phyloP scores from a whole-genome alignment of 257 asterid species.

The Gentiana straminea region DNA sequence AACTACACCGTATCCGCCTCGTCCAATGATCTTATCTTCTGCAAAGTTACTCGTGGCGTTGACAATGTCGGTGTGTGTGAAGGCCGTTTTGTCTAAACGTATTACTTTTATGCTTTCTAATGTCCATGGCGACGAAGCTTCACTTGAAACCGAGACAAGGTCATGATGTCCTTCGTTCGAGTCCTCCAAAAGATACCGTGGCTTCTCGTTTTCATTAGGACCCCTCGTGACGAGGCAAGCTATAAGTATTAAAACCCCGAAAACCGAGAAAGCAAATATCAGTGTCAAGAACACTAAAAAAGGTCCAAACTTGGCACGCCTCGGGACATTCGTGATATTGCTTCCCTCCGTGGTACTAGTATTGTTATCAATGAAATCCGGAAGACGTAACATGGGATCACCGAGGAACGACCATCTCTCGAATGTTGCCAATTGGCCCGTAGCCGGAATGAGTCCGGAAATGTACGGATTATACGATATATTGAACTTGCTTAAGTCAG shows the following conservation, averaged over 20 bases:
- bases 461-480: slow-evolving; percentile 60
- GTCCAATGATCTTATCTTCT: slow-evolving; percentile 60
- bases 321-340: slow-evolving; percentile 1
- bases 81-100: slow-evolving; percentile 59
- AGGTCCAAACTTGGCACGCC: slow-evolving; percentile 15
- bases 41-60: slow-evolving; percentile 68
- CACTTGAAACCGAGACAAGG: slow-evolving; percentile 35
- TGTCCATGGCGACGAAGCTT: slow-evolving; percentile 55
- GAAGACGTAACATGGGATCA: slow-evolving; percentile 51
- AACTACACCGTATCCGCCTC: slow-evolving; percentile 79
- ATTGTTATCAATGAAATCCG: slow-evolving; percentile 43
- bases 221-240: slow-evolving; percentile 38
- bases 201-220: slow-evolving; percentile 21
- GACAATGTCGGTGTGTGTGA: slow-evolving; percentile 73
- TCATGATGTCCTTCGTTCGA: slow-evolving; percentile 28
- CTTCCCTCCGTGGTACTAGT: slow-evolving; percentile 7
- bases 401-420: slow-evolving; percentile 70
- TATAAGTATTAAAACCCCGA: slow-evolving; percentile 41
- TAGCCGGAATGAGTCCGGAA: slow-evolving; percentile 47
- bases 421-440: slow-evolving; percentile 60
- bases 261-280: slow-evolving; percentile 40
- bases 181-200: slow-evolving; percentile 34
- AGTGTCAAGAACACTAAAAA: slow-evolving; percentile 34
- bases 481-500: slow-evolving; percentile 32
- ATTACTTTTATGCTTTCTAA: slow-evolving; percentile 52